phyloP scores from a whole-genome alignment of 495 filamentous ascomycete genomes.

The Trichoderma erinaceum region DNA sequence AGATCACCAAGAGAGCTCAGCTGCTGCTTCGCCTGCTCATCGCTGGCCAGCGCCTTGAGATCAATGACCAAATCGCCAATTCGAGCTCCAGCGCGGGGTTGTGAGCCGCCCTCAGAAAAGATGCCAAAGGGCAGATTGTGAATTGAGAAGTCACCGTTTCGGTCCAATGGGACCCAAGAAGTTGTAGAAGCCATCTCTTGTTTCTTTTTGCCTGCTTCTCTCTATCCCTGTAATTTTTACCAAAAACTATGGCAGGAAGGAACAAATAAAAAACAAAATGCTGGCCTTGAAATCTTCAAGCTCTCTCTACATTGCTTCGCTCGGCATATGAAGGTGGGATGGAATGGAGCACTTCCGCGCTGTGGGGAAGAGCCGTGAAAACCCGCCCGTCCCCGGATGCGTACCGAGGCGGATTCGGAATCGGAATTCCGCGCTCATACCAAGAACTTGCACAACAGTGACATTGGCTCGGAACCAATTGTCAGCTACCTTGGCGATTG shows the following conservation, averaged over 20 bases:
- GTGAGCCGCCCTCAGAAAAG: slow-evolving; percentile 50
- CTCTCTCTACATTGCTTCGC: not conserved
- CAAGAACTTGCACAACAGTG: not conserved
- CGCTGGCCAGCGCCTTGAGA: slow-evolving; percentile 52
- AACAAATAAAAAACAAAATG: not conserved
- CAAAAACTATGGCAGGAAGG: not conserved
- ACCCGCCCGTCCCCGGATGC: slow-evolving; percentile 1
- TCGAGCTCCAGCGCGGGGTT: slow-evolving; percentile 64
- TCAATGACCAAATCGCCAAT: slow-evolving; percentile 76
- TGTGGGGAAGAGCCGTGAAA: slow-evolving; percentile 2
- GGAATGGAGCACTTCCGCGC: slow-evolving; percentile 3
- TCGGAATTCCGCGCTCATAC: not conserved
- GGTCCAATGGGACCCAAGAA: slow-evolving; percentile 10
- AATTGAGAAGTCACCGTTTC: slow-evolving; percentile 59
- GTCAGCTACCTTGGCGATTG: no score
- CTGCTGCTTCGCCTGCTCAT: not conserved
- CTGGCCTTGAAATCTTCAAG: not conserved
- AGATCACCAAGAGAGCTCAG: slow-evolving; percentile 49
- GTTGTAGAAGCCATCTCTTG: not conserved
- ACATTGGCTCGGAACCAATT: not conserved
- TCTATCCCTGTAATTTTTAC: not conserved
- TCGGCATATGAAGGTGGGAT: slow-evolving; percentile 8
- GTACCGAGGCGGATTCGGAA: slow-evolving; percentile 9
- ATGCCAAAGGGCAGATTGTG: slow-evolving; percentile 92
- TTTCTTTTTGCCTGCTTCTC: not conserved